Percentiles rank a stretch among this genome's conserved stretches.
Evolutionary conservation across 2,329 filamentous ascomycete species (phyloP).

Genomic region (Fusarium bulbicola): DNA sequence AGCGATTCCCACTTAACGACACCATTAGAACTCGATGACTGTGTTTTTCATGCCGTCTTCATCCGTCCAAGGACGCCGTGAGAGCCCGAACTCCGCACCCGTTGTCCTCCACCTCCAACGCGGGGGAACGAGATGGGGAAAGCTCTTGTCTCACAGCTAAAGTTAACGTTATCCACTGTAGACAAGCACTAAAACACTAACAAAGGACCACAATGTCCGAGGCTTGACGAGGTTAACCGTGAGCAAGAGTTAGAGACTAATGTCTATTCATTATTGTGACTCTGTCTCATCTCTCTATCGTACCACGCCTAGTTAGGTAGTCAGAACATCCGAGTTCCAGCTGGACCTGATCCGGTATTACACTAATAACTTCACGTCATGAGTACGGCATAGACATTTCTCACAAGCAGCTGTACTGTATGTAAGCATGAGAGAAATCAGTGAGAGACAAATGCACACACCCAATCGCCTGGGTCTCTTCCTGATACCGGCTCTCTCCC

Average conservation of each 20-base stretch:
- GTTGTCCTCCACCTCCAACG: conserved; percentile 9
- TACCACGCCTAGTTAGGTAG: conserved; percentile 12
- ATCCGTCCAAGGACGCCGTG: conserved; percentile 19
- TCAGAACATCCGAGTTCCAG: conserved; percentile 5
- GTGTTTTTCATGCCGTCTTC: conserved; percentile 7
- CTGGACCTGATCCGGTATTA: not conserved
- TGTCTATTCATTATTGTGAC: not conserved
- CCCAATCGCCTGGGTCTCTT: conserved; percentile 19
- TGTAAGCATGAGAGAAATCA: not conserved
- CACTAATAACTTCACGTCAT: conserved; percentile 6
- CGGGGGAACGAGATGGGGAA: conserved; percentile 23
- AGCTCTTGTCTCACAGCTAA: conserved; percentile 7
- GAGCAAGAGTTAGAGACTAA: not conserved
- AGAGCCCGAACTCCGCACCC: conserved; percentile 23
- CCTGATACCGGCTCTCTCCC: conserved; percentile 24
- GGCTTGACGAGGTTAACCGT: conserved; percentile 17
- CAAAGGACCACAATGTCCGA: not conserved
- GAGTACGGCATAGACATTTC: not conserved
- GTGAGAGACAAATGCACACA: not conserved
- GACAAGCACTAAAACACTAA: conserved; percentile 5
- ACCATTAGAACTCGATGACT: not conserved
- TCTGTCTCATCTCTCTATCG: conserved; percentile 19
- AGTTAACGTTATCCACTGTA: conserved; percentile 1
- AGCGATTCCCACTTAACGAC: not conserved
- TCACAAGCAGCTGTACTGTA: not conserved